Conservation (phyloP, 1,284 basidiomycete genomes). For the Fomitopsis schrenkii region DNA sequence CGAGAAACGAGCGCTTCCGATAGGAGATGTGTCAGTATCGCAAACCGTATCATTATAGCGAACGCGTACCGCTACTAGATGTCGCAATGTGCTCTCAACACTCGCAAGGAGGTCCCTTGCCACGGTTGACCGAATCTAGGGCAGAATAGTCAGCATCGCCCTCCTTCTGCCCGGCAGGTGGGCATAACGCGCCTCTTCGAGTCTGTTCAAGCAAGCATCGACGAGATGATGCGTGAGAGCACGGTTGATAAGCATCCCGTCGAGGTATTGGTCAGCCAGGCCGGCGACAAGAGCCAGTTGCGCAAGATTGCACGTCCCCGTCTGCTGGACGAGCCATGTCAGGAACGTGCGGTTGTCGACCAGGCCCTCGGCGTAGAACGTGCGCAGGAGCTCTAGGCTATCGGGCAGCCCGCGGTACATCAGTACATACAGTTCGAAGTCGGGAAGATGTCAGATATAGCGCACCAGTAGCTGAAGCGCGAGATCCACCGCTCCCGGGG, state of each 20-base stretch:
- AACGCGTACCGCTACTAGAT: slow-evolving; percentile 52
- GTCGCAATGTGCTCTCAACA: slow-evolving; percentile 51
- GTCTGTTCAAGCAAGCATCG: slow-evolving; percentile 62
- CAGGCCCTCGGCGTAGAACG: slow-evolving; percentile 78
- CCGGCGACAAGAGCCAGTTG: slow-evolving; percentile 81
- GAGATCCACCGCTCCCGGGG: slow-evolving; percentile 75
- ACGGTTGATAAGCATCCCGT: slow-evolving; percentile 65
- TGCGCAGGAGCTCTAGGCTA: slow-evolving; percentile 72
- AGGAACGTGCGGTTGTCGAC: slow-evolving; percentile 81
- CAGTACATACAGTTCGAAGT: slow-evolving; percentile 2
- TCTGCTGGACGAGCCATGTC: slow-evolving; percentile 81
- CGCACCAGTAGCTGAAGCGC: slow-evolving; percentile 77
- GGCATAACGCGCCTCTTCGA: slow-evolving; percentile 56
- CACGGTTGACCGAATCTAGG: slow-evolving; percentile 48
- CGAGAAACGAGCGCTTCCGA: slow-evolving; percentile 56
- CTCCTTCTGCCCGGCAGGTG: neutral
- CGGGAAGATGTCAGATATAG: neutral
- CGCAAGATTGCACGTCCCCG: slow-evolving; percentile 74
- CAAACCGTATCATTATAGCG: neutral
- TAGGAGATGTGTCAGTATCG: neutral
- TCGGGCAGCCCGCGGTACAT: neutral
- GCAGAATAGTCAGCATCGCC: neutral
- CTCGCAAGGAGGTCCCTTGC: slow-evolving; percentile 52
- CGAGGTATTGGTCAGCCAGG: slow-evolving; percentile 77
- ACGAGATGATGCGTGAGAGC: slow-evolving; percentile 62